Percentiles rank a stretch among this genome's conserved stretches.
Evolutionary conservation across 1,284 basidiomycete species (phyloP).

Genomic region (Fomitopsis schrenkii): DNA sequence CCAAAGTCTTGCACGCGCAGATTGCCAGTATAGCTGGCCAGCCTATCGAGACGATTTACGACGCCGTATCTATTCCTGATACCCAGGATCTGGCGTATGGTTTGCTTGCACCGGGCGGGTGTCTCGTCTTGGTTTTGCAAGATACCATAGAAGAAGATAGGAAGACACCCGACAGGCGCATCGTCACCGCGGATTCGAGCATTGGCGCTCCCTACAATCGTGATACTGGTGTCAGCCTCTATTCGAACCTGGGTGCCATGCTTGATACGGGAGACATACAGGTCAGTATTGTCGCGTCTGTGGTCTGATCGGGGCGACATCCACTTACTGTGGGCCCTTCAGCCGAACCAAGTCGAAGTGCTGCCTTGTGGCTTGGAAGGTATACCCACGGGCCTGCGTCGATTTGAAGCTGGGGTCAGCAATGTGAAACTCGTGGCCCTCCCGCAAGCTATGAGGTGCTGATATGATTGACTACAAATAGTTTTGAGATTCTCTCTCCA

Average conservation of each 20-base stretch:
- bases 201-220: conserved; percentile 1
- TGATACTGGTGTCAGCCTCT: conserved; percentile 5
- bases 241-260: conserved; percentile 4
- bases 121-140: conserved; percentile 14
- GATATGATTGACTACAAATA: background rate
- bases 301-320: background rate
- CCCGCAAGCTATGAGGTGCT: conserved; percentile 26
- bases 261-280: conserved; percentile 11
- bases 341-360: conserved; percentile 33
- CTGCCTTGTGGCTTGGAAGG: conserved; percentile 43
- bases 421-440: conserved; percentile 46
- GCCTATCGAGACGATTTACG: conserved; percentile 21
- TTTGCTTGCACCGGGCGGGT: conserved; percentile 22
- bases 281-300: conserved; percentile 1
- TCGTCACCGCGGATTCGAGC: conserved; percentile 6
- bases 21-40: conserved; percentile 9
- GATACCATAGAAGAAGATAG: conserved; percentile 4
- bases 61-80: conserved; percentile 19
- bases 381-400: conserved; percentile 38
- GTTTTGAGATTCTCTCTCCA: too few relatives aligned
- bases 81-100: conserved; percentile 21
- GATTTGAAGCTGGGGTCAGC: conserved; percentile 39
- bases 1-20: conserved; percentile 2
- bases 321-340: background rate
- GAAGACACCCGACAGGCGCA: conserved; percentile 2